Percentiles rank a stretch among this genome's conserved stretches.
Conservation (phyloP, 148 eudicot species). For the Vaccinium macrocarpon region DNA sequence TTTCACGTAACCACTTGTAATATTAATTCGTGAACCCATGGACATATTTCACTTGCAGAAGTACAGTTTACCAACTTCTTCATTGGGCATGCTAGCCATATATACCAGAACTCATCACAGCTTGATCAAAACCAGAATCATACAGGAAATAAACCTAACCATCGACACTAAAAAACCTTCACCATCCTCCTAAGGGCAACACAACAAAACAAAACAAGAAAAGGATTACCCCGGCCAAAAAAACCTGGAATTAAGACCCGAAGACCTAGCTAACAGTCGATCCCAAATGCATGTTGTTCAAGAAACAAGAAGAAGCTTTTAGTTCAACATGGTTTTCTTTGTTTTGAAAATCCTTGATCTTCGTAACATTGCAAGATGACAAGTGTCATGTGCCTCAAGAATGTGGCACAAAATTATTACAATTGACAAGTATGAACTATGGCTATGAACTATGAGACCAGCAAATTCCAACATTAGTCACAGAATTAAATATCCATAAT, state of each 20-base stretch:
- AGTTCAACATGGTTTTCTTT: background rate
- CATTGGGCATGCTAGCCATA: background rate
- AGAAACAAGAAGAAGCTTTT: background rate
- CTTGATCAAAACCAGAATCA: background rate
- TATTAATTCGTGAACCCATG: background rate
- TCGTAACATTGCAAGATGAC: background rate
- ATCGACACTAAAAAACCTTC: no score
- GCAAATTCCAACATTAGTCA: background rate
- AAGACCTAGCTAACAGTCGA: no score
- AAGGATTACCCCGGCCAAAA: no score
- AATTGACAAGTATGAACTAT: background rate
- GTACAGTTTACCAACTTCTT: background rate
- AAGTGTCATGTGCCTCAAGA: background rate
- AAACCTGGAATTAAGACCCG: no score
- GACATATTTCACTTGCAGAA: background rate
- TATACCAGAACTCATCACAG: background rate
- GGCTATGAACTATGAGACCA: constrained; percentile 1
- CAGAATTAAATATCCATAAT: background rate
- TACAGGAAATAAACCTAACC: no score
- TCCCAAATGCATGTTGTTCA: background rate
- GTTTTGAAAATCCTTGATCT: background rate
- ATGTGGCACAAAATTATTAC: background rate
- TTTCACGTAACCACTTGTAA: background rate
- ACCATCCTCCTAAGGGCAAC: no score
- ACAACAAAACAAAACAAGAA: no score